These are phyloP conservation scores for Pichiaceae sp. DNA, from an alignment of 1,139 yeast genomes.

Conservation along the genomic window DNA sequence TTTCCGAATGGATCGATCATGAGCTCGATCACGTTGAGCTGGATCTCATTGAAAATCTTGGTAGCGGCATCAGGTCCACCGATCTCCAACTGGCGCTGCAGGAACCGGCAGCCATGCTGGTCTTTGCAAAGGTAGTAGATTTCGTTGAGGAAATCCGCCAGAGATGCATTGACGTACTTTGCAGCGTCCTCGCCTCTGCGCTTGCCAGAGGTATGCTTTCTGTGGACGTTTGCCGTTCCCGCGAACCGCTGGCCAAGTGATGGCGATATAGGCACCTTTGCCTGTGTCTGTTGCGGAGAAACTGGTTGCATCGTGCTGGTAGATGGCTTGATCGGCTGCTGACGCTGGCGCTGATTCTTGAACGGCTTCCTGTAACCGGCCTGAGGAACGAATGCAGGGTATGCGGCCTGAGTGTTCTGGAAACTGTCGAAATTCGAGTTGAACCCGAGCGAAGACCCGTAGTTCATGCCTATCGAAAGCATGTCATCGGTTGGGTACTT, in stretches of 20 bases:
- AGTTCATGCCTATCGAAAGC: conserved; percentile 17
- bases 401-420: conserved; percentile 3
- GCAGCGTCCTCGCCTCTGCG: conserved; percentile 35
- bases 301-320: not conserved
- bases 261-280: not conserved
- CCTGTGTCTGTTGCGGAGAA: not conserved
- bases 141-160: conserved; percentile 47
- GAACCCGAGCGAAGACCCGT: conserved; percentile 16
- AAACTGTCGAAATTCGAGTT: conserved; percentile 4
- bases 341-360: not conserved
- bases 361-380: not conserved
- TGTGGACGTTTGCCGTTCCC: conserved; percentile 25
- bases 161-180: conserved; percentile 31
- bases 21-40: conserved; percentile 69
- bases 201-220: conserved; percentile 24
- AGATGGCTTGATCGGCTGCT: not conserved
- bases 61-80: conserved; percentile 40
- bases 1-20: conserved; percentile 99
- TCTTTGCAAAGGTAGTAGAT: conserved; percentile 48
- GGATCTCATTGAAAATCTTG: conserved; percentile 73
- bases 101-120: conserved; percentile 55
- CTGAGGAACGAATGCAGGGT: not conserved
- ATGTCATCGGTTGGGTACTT: conserved; percentile 17
- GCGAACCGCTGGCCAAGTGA: conserved; percentile 10
- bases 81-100: conserved; percentile 45